Evolutionary conservation across 2,329 filamentous ascomycete species (phyloP).

Genomic region (Arthrobotrys megalospora): DNA sequence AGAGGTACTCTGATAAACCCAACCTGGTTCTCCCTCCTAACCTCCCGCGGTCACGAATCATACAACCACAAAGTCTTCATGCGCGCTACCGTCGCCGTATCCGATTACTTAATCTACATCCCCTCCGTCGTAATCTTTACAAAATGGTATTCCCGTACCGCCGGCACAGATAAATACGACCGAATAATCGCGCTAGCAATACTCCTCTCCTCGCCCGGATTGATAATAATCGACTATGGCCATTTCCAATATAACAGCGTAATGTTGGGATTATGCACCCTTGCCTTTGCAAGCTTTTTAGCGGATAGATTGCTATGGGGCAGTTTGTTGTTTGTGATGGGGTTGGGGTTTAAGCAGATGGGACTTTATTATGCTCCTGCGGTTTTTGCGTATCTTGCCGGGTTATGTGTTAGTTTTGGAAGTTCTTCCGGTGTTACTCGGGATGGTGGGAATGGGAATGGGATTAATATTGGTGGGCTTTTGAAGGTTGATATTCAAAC

Average conservation of each 20-base stretch:
- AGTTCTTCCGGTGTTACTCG: conserved; percentile 69
- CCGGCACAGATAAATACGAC: conserved; percentile 75
- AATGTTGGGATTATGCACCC: conserved; percentile 92
- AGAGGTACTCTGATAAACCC: conserved; percentile 83
- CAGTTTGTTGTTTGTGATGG: conserved; percentile 91
- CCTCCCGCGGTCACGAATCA: conserved; percentile 85
- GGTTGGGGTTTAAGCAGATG: conserved; percentile 99
- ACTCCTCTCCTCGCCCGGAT: conserved; percentile 90
- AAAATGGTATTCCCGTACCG: conserved; percentile 82
- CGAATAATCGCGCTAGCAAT: conserved; percentile 85
- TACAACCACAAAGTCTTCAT: conserved; percentile 90
- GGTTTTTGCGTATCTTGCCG: conserved; percentile 91
- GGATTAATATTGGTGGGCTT: conserved; percentile 51
- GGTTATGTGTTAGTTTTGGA: conserved; percentile 84
- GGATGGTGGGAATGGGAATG: conserved; percentile 21
- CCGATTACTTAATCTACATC: conserved; percentile 90
- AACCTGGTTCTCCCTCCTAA: conserved; percentile 87
- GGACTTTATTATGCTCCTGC: conserved; percentile 95
- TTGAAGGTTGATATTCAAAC: conserved; percentile 78
- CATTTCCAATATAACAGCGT: conserved; percentile 99
- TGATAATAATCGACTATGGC: conserved; percentile 92
- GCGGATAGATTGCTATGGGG: conserved; percentile 89
- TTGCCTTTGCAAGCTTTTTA: conserved; percentile 88
- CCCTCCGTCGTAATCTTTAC: conserved; percentile 89
- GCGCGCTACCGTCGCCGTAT: conserved; percentile 90